Base-by-base conservation (phyloP, 768 basidiomycete genomes). In the Amanita jacksonii region DNA sequence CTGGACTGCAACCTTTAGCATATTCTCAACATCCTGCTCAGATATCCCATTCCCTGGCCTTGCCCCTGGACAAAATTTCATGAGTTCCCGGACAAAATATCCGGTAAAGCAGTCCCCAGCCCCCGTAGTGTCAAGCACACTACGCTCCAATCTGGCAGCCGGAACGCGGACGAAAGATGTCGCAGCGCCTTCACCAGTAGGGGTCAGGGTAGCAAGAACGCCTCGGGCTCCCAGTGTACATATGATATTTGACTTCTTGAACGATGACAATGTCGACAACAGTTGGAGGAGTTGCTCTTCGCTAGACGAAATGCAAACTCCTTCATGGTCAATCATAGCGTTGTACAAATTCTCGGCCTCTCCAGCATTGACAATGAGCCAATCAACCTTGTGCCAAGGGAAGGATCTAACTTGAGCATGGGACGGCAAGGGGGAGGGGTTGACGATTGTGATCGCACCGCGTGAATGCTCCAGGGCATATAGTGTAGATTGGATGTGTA, bases 81-180 rank as follows among this genome's bases (percentile, higher is more conserved):
- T 77, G 31, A 81, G 58, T 0, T 72, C 74, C 9, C 67, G 62
- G 10, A 78, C 71, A 49, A 79, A 66, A 51, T 76, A 81, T 9
- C 79, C 79, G 0, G 76, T 68, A 53, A 79, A 79, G 47, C 76
- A 78, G 50, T 81, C 79, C 0, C 79, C 79, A 1, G 79, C 79
- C 8, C 79, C 79, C 0, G 79, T 81, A 2, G 77, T 79, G 52
- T 81, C 77, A 12, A 59, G 53, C 4, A 64, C 60, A 0, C 56
- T 50, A 3, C 65, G 70, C 27, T 62, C 47, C 10, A 79, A 55
- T 35, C 55, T 57, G 2, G 69, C 69, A 4, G 76, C 76, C 1
- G 73, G 74, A n/a, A 75, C 49, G 46, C 66, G 62, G 15, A 72
- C 51, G 6, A 60, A 51, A 10, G 54, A 52, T 8, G 57, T 46